Evolutionary conservation across 148 eudicot species (phyloP).

Genomic region (Nyssa sinensis): DNA sequence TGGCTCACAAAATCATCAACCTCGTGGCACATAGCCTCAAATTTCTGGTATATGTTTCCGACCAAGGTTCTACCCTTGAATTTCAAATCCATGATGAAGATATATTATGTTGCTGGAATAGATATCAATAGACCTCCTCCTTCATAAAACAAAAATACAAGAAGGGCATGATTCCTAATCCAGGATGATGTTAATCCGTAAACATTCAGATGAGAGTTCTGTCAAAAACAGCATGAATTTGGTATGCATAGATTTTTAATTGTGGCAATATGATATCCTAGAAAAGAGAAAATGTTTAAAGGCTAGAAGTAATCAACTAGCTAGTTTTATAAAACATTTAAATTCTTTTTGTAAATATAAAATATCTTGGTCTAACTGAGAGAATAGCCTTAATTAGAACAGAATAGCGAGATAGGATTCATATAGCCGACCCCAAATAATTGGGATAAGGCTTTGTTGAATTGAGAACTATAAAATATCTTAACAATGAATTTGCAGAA

Average conservation of each 20-base stretch:
- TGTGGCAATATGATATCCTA: neutral
- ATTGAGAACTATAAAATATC: neutral
- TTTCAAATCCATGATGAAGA: constrained; percentile 33
- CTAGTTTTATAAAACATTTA: neutral
- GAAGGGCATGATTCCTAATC: constrained; percentile 8
- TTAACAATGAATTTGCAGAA: neutral
- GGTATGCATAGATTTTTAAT: neutral
- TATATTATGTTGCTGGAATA: constrained; percentile 6
- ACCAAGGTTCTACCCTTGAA: constrained; percentile 30
- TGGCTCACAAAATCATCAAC: constrained; percentile 50
- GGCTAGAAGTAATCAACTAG: neutral
- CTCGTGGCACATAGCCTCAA: constrained; percentile 54
- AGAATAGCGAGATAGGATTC: too few species aligned
- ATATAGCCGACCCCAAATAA: too few species aligned
- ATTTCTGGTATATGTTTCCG: constrained; percentile 43
- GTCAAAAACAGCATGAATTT: neutral
- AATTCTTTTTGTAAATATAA: too few species aligned
- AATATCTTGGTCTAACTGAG: too few species aligned
- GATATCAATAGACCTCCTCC: constrained; percentile 12
- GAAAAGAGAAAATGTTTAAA: neutral
- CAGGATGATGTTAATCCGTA: constrained; percentile 20
- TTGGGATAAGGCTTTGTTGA: too few species aligned
- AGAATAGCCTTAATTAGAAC: too few species aligned
- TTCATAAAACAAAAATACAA: constrained; percentile 12
- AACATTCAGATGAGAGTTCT: constrained; percentile 10